Evolutionary conservation across 2,329 filamentous ascomycete species (phyloP).

Genomic region (Mollisia scopiformis): DNA sequence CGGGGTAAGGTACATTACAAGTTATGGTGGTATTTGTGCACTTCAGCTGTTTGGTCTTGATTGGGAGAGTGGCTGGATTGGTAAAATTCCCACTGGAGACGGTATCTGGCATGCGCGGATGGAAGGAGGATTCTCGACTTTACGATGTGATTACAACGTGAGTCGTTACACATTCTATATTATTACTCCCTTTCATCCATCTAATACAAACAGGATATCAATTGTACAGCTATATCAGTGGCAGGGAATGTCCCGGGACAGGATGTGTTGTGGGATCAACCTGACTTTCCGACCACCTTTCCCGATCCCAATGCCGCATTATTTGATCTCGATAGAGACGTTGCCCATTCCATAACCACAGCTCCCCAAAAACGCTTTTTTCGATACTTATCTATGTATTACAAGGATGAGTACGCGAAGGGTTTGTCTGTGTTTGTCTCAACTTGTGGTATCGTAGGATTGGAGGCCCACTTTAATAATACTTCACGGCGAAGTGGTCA

Average conservation of each 20-base stretch:
- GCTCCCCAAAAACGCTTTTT: neutral
- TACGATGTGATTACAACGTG: constrained; percentile 7
- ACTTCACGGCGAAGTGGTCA: neutral
- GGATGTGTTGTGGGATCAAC: neutral
- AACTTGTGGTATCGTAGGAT: neutral
- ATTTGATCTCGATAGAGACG: neutral
- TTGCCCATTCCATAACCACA: neutral
- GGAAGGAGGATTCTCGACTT: neutral
- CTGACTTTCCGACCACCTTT: neutral
- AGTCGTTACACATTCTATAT: neutral
- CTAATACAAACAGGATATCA: constrained; percentile 8
- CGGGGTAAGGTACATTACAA: neutral
- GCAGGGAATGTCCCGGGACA: neutral
- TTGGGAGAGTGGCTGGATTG: constrained; percentile 15
- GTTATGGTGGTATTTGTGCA: constrained; percentile 13
- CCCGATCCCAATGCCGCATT: neutral
- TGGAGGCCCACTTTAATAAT: neutral
- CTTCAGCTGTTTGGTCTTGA: constrained; percentile 12
- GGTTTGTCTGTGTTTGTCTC: neutral
- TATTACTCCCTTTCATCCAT: neutral
- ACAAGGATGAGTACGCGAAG: neutral
- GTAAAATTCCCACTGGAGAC: constrained; percentile 8
- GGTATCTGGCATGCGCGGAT: constrained; percentile 8
- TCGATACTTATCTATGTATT: neutral
- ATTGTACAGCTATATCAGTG: constrained; percentile 3